Conservation (phyloP, 257 asterid species). For the Solanum bukasovii region DNA sequence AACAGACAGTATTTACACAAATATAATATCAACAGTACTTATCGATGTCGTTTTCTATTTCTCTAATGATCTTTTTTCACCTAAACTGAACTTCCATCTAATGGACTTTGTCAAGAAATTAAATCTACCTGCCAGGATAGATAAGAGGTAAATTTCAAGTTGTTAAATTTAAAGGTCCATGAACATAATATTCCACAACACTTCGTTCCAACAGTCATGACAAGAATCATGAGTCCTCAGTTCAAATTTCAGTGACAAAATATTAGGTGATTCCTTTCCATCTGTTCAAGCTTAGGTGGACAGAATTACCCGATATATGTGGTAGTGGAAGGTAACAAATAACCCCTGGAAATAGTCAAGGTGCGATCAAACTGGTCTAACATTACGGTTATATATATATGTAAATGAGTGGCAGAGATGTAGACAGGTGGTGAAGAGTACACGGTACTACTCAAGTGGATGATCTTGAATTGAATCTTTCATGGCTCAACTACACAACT, state of each 20-base stretch:
- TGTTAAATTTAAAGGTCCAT: not conserved
- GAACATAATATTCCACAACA: not conserved
- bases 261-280: not conserved
- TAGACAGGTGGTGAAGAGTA: not conserved
- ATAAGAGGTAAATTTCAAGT: not conserved
- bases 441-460: not conserved
- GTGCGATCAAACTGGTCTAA: not conserved
- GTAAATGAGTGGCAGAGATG: not conserved
- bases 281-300: not conserved
- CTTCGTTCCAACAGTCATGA: not conserved
- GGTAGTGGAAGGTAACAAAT: not conserved
- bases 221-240: not conserved
- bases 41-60: not conserved
- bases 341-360: not conserved
- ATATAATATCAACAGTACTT: not conserved
- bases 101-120: not conserved
- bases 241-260: not conserved
- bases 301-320: not conserved
- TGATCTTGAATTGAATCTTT: not conserved
- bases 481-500: not conserved
- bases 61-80: not conserved
- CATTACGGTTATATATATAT: not conserved
- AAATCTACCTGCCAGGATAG: not conserved
- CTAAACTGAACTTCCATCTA: not conserved
- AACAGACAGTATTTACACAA: not conserved